A percentile compares a stretch with the other conserved stretches of the same genome.
Conservation (phyloP, 768 basidiomycete species). For the Xanthoconium purpureum region DNA sequence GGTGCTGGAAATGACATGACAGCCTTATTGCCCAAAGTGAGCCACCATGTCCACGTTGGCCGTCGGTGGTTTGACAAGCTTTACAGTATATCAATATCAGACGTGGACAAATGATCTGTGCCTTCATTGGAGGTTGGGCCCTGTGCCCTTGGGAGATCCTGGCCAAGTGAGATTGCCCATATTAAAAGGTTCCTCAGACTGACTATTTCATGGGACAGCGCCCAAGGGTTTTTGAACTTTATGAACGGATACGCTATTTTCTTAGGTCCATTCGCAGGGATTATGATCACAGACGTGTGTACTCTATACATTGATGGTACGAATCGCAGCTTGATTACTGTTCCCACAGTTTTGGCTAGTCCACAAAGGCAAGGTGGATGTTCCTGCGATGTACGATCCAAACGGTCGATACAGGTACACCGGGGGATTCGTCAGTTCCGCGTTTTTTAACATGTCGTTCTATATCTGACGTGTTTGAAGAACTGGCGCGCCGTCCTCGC, state of each 20-base stretch:
- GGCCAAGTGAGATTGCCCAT: conserved; percentile 30
- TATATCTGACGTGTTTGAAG: conserved; percentile 33
- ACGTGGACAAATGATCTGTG: conserved; percentile 76
- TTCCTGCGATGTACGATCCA: conserved; percentile 82
- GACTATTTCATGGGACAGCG: conserved; percentile 27
- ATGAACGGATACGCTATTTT: conserved; percentile 86
- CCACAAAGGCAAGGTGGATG: conserved; percentile 67
- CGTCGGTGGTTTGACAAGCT: not conserved
- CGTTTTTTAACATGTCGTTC: not conserved
- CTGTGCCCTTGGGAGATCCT: conserved; percentile 88
- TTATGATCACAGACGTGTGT: conserved; percentile 60
- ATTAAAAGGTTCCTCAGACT: not conserved
- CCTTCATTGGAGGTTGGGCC: conserved; percentile 79
- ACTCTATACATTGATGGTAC: not conserved
- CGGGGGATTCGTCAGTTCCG: conserved; percentile 55
- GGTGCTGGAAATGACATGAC: conserved; percentile 83
- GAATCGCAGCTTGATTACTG: not conserved
- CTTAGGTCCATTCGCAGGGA: conserved; percentile 79
- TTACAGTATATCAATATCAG: conserved; percentile 60
- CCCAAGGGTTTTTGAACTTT: conserved; percentile 68
- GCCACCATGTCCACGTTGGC: conserved; percentile 11
- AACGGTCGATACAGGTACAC: conserved; percentile 77
- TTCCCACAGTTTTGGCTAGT: conserved; percentile 69
- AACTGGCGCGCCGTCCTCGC: conserved; percentile 78
- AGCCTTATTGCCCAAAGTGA: conserved; percentile 66